Base-by-base conservation (phyloP, 306 rosid genomes). In the Begonia fuchsioides region DNA sequence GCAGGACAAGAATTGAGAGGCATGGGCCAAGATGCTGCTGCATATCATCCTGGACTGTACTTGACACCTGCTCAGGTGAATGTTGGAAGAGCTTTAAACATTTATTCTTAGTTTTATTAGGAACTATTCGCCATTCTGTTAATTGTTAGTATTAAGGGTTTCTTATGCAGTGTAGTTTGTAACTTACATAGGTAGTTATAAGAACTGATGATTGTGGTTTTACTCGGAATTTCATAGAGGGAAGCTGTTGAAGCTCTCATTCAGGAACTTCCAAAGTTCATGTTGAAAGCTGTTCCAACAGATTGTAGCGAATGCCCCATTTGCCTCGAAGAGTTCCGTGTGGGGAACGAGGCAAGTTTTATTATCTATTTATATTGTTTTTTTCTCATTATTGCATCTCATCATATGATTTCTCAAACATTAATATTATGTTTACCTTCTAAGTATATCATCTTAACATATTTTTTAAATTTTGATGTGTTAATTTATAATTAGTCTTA, bases 171-270 rank as follows among this genome's bases (percentile, higher is more conserved):
- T 6, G 12, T 41, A 4, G 45, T n/a, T 10, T n/a, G 12, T 41
- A 41, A 41, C 45, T 41, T 11, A 41, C 14, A 41, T 41, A 41
- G 45, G 45, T 15, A 26, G 45, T 46, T 18, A 41, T 39, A 1
- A 46, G 50, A 32, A 45, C 54, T 71, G 54, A 59, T 63, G 57
- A 17, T 63, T 69, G 39, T 47, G 16, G 38, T 59, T 59, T 53
- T 48, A 51, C 17, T 69, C 50, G 56, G 71, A 55, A 45, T 65
- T 66, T 38, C 15, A 8, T 83, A 90, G 98, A 85, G 93, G 66
- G 98, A 90, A 75, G 98, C 98, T 15, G 98, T 90, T 15, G 98
- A 90, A 77, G 98, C 98, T 58, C 83, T 90, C 58, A 85, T 90
- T 73, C 94, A 90, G 85, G 98, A 90, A 65, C 96, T 90, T 51